Evolutionary conservation across 2,329 filamentous ascomycete genomes (phyloP).

Genomic region (Hirsutella thompsonii): DNA sequence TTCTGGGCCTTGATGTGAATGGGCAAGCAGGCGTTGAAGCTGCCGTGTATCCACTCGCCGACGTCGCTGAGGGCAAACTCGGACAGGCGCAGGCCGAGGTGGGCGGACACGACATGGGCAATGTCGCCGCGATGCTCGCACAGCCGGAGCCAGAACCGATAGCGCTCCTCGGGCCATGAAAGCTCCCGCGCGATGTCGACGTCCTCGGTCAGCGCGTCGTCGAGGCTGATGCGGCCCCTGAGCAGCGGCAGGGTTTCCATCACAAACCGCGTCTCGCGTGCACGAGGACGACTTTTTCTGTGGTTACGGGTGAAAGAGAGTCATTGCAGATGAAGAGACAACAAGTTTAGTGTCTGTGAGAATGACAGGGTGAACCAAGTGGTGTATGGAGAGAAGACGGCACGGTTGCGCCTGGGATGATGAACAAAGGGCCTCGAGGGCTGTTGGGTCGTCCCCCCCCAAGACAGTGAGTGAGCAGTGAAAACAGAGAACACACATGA

Average conservation of each 20-base stretch:
- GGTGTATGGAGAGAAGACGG: no score
- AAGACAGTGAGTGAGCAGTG: no score
- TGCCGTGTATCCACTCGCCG: constrained; percentile 17
- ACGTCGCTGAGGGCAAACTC: neutral
- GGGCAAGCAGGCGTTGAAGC: constrained; percentile 23
- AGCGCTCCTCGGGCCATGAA: neutral
- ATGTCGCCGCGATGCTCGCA: neutral
- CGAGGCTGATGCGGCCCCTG: neutral
- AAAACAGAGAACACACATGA: no score
- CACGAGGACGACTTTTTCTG: no score
- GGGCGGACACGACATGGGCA: neutral
- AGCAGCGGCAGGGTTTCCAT: neutral
- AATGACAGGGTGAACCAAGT: no score
- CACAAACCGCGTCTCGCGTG: neutral
- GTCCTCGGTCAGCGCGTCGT: neutral
- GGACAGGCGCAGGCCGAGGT: neutral
- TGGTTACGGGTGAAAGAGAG: no score
- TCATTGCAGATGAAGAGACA: no score
- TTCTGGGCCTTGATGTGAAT: constrained; percentile 5
- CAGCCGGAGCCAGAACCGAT: neutral
- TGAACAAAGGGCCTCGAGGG: no score
- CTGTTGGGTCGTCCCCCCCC: no score
- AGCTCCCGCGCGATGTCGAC: neutral
- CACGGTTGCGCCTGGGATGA: no score
- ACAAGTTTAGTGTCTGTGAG: no score